Evolutionary conservation across 2,329 filamentous ascomycete genomes (phyloP).

Genomic region (Juglanconis oblonga): DNA sequence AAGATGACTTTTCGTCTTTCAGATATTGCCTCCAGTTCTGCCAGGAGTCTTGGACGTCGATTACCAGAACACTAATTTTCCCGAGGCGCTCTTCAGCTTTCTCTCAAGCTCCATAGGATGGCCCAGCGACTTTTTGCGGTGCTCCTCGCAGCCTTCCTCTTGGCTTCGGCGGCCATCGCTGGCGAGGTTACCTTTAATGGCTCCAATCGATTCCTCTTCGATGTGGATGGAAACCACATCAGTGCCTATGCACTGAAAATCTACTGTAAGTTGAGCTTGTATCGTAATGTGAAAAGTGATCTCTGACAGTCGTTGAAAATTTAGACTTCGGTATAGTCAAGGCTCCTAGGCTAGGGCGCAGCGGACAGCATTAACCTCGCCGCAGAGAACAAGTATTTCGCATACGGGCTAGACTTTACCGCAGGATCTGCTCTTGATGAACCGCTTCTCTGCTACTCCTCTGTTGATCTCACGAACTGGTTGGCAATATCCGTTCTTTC

Average conservation of each 20-base stretch:
- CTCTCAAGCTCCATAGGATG: neutral
- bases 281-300: neutral
- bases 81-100: neutral
- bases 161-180: neutral
- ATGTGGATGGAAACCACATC: slow-evolving; percentile 12
- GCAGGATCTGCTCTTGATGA: neutral
- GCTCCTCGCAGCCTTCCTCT: neutral
- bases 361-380: neutral
- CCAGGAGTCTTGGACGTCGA: no score
- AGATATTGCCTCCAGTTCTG: neutral
- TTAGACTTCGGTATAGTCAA: neutral
- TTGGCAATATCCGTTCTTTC: neutral
- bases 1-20: neutral
- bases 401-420: slow-evolving; percentile 13
- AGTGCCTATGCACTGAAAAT: slow-evolving; percentile 13
- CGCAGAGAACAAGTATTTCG: slow-evolving; percentile 9
- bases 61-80: neutral
- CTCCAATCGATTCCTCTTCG: slow-evolving; percentile 4
- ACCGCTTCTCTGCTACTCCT: slow-evolving; percentile 6
- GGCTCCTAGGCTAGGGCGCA: neutral
- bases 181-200: neutral
- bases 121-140: neutral
- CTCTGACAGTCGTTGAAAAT: neutral
- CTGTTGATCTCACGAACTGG: slow-evolving; percentile 10
- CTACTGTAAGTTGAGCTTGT: slow-evolving; percentile 1